Base-by-base conservation (phyloP, 441 rosid genomes). In the Aquilaria agallochum region DNA sequence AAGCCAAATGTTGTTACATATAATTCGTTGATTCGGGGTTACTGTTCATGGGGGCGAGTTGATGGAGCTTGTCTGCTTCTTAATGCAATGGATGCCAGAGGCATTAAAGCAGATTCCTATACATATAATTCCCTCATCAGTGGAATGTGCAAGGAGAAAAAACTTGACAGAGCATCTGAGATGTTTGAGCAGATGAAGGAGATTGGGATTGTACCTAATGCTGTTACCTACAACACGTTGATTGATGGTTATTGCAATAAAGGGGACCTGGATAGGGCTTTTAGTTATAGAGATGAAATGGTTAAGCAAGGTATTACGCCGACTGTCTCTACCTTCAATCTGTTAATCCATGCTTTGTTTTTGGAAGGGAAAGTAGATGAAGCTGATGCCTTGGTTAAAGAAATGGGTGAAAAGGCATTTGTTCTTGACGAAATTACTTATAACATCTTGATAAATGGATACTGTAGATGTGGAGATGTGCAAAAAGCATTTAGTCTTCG, bases 371-470 rank as follows among this genome's bases (percentile, higher is more conserved):
- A 74, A 77, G 76, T 84, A 62, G 76, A 54, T 31, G 83, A 85
- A 50, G 96, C 90, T 53, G 90, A 85, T 55, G 68, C 50, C 12
- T 66, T 90, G 86, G 55, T 87, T 49, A 81, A 72, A 49, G 96
- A 89, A 55, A 84, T 94, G 89, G 68, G 48, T 64, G 83, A 78
- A 12, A 79, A 77, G 46, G 92, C 95, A 54, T 44, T 87, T n/a
- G 68, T 59, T 54, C 68, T 86, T 31, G 95, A 90, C 80, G 68
- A 85, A 60, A 77, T 90, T 55, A 87, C 97, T 0, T 90, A 84
- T 74, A 90, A 91, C 78, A 85, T 90, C 63, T 74, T 89, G 67
- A 84, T 90, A 48, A 90, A 90, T 67, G 97, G 95, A 32, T 85
- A 84, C 65, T 81, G 93, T 65, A 83, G 88, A 66, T 74, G 91